Evolutionary conservation across 257 asterid genomes (phyloP).

Genomic region (Solanum piurae): DNA sequence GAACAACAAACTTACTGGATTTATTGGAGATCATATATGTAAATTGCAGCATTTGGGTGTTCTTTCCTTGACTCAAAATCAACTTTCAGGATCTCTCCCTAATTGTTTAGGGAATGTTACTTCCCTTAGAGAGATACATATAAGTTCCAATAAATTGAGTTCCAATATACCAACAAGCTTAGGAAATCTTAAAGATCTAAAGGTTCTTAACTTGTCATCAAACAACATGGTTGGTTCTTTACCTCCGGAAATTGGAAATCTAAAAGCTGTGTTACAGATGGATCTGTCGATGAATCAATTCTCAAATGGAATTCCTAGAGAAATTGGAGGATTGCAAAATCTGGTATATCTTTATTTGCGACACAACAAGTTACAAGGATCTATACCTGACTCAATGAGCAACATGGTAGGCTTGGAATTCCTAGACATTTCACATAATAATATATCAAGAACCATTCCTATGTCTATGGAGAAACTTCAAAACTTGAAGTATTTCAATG

Average conservation of each 20-base stretch:
- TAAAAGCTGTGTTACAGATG: fast-evolving
- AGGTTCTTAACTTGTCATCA: fast-evolving
- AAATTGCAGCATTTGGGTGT: no score
- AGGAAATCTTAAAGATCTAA: neutral
- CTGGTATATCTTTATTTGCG: fast-evolving
- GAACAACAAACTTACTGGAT: fast-evolving
- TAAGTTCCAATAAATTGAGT: fast-evolving
- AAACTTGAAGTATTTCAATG: neutral
- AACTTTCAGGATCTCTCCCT: neutral
- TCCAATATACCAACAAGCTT: neutral
- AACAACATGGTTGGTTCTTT: neutral
- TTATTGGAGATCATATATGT: fast-evolving
- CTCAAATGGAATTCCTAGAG: neutral
- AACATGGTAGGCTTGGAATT: fast-evolving
- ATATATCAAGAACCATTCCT: fast-evolving
- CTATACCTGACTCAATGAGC: neutral
- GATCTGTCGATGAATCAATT: neutral
- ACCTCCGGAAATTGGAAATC: neutral
- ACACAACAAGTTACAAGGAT: neutral
- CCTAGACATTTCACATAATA: neutral
- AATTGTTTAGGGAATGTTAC: neutral
- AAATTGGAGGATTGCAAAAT: neutral
- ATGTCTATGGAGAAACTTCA: neutral
- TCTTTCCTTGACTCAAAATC: fast-evolving
- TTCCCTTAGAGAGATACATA: fast-evolving